Evolutionary conservation across 768 basidiomycete species (phyloP).

Genomic region (Suillus brevipes): DNA sequence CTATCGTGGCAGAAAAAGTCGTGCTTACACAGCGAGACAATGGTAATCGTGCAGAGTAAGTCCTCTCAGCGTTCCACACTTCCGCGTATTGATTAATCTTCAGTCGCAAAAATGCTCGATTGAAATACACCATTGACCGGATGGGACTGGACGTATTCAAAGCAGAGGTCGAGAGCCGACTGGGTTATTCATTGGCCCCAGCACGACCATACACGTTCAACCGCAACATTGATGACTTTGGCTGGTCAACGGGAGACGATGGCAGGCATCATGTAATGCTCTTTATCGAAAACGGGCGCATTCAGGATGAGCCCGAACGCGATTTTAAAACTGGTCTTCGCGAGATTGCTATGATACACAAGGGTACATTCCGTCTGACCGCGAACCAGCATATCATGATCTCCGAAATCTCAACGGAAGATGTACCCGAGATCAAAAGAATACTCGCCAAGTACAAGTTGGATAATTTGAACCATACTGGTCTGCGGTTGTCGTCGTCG

Average conservation of each 20-base stretch:
- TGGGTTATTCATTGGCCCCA: constrained; percentile 76
- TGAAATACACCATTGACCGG: constrained; percentile 97
- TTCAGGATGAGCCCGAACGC: constrained; percentile 89
- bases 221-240: constrained; percentile 90
- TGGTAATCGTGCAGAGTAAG: constrained; percentile 92
- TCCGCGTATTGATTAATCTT: constrained; percentile 6
- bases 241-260: constrained; percentile 87
- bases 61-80: constrained; percentile 15
- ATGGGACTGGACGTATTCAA: constrained; percentile 90
- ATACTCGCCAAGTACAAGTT: constrained; percentile 84
- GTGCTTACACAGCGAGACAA: constrained; percentile 94
- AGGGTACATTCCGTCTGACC: constrained; percentile 90
- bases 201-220: constrained; percentile 80
- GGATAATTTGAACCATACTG: constrained; percentile 81
- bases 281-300: constrained; percentile 97
- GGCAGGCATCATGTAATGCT: constrained; percentile 89
- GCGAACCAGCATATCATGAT: constrained; percentile 94
- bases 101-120: constrained; percentile 80
- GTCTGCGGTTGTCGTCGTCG: constrained; percentile 82
- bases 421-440: constrained; percentile 75
- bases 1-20: constrained; percentile 85
- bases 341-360: constrained; percentile 93
- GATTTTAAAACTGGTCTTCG: constrained; percentile 91
- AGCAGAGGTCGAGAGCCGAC: constrained; percentile 83
- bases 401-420: constrained; percentile 74